Evolutionary conservation across 2,329 filamentous ascomycete genomes (phyloP), one percentile per base, ranked within the genome.

Genomic region (Aspergillus ibericus): DNA sequence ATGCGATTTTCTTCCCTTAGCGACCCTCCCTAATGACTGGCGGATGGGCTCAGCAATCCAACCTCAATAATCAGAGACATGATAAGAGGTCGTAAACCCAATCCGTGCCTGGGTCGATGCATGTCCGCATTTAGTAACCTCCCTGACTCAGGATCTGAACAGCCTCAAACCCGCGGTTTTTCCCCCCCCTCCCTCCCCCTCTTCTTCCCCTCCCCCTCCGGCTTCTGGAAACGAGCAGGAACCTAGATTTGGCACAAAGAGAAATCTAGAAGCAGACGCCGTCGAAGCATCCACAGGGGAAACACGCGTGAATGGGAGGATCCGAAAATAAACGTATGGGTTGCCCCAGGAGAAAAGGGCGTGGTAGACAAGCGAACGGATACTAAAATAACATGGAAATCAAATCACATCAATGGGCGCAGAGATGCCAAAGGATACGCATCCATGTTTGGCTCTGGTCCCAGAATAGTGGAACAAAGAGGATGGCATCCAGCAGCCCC

Each of bases 401-500:
- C 49, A 59, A 55, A 32, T 15, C 20, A 38, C 25, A 27, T 35
- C 35, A 36, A 52, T 36, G 15, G 36, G 22, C 22, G 25, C 13
- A 29, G n/a, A n/a, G 20, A 47, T 55, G 2, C 44, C 53, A 55
- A 38, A 55, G 55, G 51, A 36, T 36, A 35, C 35, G 51, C 58
- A 61, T 42, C 50, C 50, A 53, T 53, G 50, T 53, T 36, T 44
- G 35, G 13, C 36, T 18, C 22, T 25, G 47, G 59, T 63, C 54
- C 65, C 66, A 65, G 64, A 32, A 49, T 7, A 53, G 10, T 60
- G 58, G 62, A 60, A 64, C 63, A 65, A 66, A 66, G 62, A 60
- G 60, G 32, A 35, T 50, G 52, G 61, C 56, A 53, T 55, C 54
- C 25, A 53, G 50, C 36, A 53, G 42, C 50, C 50, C 50, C 50